phyloP scores from a whole-genome alignment of 345 rosid genomes.

The Pugionium dolabratum region DNA sequence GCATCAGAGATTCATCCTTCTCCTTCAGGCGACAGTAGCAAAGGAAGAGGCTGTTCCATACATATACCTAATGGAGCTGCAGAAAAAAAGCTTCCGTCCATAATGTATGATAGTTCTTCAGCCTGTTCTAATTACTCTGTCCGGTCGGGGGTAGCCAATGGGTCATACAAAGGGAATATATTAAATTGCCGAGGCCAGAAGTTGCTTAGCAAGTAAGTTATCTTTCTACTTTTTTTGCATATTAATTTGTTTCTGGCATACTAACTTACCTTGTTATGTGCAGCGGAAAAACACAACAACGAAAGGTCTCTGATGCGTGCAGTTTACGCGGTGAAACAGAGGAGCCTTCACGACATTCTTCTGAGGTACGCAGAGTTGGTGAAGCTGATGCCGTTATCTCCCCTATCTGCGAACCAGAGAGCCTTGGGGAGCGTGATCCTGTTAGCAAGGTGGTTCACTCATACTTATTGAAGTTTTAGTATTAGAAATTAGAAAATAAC shows the following conservation, averaged over 20 bases:
- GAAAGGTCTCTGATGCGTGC: slow-evolving; percentile 48
- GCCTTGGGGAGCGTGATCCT: slow-evolving; percentile 43
- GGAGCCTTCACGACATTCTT: slow-evolving; percentile 47
- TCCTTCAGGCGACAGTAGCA: slow-evolving; percentile 53
- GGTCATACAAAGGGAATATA: slow-evolving; percentile 56
- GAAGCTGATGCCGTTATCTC: slow-evolving; percentile 51
- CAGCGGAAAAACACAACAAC: slow-evolving; percentile 57
- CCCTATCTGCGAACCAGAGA: slow-evolving; percentile 41
- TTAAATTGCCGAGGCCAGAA: slow-evolving; percentile 50
- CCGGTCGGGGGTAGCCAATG: slow-evolving; percentile 62
- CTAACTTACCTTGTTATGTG: slow-evolving; percentile 29
- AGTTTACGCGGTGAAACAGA: slow-evolving; percentile 51
- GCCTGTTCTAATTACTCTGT: slow-evolving; percentile 83
- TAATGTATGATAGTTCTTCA: slow-evolving; percentile 86
- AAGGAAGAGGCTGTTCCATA: slow-evolving; percentile 36
- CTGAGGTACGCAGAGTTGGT: slow-evolving; percentile 49
- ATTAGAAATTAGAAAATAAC: slow-evolving; percentile 33
- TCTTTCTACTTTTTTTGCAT: neutral
- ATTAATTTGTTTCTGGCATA: neutral
- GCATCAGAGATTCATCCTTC: slow-evolving; percentile 64
- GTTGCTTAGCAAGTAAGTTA: slow-evolving; percentile 47
- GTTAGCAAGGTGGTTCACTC: slow-evolving; percentile 52
- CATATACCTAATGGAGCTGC: slow-evolving; percentile 50
- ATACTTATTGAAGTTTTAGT: slow-evolving; percentile 28
- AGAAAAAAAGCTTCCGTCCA: slow-evolving; percentile 53